phyloP scores from a whole-genome alignment of 805 yeast species.

The Wickerhamomyces subpelliculosus region DNA sequence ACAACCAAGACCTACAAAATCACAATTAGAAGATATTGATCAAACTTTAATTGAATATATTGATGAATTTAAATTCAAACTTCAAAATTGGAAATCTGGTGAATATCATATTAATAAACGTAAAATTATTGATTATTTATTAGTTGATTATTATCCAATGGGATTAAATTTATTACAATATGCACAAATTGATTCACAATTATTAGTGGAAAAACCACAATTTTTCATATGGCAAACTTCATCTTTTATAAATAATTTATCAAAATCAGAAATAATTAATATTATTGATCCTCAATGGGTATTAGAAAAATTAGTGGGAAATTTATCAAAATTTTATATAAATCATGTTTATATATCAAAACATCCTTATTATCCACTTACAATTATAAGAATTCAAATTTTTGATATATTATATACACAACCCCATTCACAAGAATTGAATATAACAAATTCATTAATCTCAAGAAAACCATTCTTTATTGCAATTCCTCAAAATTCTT shows the following conservation, averaged over 20 bases:
- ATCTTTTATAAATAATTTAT: too few species aligned
- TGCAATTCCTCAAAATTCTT: conserved; percentile 61
- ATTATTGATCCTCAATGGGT: conserved; percentile 34
- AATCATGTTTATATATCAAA: conserved; percentile 61
- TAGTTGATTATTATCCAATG: conserved; percentile 35
- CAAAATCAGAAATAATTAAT: too few species aligned
- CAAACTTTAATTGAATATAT: conserved; percentile 6
- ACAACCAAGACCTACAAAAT: conserved; percentile 10
- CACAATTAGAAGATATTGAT: conserved; percentile 5
- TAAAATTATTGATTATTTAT: conserved; percentile 15
- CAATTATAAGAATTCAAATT: conserved; percentile 59
- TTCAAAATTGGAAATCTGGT: conserved; percentile 1
- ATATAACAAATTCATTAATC: conserved; percentile 31
- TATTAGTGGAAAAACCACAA: conserved; percentile 51
- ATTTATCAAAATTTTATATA: conserved; percentile 44
- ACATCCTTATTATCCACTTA: conserved; percentile 56
- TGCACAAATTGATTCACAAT: conserved; percentile 65
- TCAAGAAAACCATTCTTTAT: conserved; percentile 59
- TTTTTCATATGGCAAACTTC: conserved; percentile 29
- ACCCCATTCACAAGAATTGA: conserved; percentile 5
- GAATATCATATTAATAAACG: conserved; percentile 6
- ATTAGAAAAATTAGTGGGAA: conserved; percentile 38
- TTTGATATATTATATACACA: conserved; percentile 39
- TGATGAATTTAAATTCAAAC: conserved; percentile 2
- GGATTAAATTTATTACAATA: conserved; percentile 61